A percentile compares a stretch with the other conserved stretches of the same genome.
Conservation (phyloP, 2,329 filamentous ascomycete species). For the Diaporthe nobilis region DNA sequence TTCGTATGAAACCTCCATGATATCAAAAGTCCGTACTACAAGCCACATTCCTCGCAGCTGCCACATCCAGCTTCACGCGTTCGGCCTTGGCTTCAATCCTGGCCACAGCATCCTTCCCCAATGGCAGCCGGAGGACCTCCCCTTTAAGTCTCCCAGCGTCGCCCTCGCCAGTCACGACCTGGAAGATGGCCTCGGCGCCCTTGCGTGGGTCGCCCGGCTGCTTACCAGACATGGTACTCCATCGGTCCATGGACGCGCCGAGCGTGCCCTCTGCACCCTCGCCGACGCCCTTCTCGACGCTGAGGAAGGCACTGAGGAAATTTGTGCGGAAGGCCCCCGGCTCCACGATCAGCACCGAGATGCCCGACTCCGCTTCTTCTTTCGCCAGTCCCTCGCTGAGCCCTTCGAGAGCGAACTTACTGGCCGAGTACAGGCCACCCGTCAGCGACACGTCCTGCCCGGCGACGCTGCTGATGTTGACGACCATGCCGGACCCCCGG, state of each 20-base stretch:
- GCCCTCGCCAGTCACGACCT: conserved; percentile 53
- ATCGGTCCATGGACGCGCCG: conserved; percentile 33
- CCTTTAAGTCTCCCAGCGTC: conserved; percentile 51
- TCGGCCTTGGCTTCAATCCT: conserved; percentile 22
- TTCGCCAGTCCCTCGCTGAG: neutral
- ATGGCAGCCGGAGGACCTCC: conserved; percentile 52
- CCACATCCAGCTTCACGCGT: conserved; percentile 3
- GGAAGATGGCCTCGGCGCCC: conserved; percentile 54
- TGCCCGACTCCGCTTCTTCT: conserved; percentile 40
- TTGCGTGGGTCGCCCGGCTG: conserved; percentile 54
- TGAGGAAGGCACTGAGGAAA: conserved; percentile 50
- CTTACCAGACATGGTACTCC: conserved; percentile 44
- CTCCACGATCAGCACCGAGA: conserved; percentile 57
- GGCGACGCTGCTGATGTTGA: conserved; percentile 3
- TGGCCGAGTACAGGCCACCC: neutral
- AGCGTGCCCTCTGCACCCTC: neutral
- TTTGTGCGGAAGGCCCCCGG: conserved; percentile 59
- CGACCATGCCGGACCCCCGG: neutral
- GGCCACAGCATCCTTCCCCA: conserved; percentile 53
- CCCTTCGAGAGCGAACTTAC: neutral
- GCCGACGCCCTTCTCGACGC: conserved; percentile 31
- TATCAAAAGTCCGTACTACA: conserved; percentile 22
- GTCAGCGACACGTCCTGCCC: neutral
- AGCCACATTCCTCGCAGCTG: conserved; percentile 5
- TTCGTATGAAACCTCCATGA: neutral